These are phyloP conservation scores for Neofusicoccum laricinum DNA, from an alignment of 2,329 filamentous ascomycete species.

Conservation along the genomic window DNA sequence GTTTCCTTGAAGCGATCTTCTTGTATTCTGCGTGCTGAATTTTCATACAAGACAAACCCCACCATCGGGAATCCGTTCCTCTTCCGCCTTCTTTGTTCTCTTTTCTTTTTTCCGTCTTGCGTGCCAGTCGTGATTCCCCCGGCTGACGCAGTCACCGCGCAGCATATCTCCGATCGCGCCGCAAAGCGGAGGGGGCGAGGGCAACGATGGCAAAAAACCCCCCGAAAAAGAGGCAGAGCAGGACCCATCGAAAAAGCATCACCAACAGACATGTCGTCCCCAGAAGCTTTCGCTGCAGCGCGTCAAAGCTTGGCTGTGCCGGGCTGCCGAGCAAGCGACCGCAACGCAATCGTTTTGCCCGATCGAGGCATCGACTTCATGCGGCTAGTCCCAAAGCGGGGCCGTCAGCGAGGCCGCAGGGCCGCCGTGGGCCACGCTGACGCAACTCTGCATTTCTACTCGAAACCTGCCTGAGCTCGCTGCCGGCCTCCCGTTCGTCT, in stretches of 20 bases:
- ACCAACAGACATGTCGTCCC: neutral
- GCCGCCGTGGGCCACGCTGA: neutral
- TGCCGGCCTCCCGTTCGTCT: too few relatives aligned
- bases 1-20: neutral
- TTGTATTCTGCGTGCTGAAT: neutral
- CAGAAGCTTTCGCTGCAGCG: neutral
- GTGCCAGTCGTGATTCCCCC: too few relatives aligned
- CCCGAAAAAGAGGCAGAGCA: neutral
- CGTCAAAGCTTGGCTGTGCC: slow-evolving; percentile 10
- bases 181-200: too few relatives aligned
- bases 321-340: neutral
- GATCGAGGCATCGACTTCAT: neutral
- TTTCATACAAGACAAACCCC: neutral
- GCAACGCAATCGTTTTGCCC: neutral
- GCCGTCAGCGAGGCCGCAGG: neutral
- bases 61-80: too few relatives aligned
- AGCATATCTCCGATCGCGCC: neutral
- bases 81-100: too few relatives aligned
- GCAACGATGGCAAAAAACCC: neutral
- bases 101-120: neutral
- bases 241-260: neutral
- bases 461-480: neutral
- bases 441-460: neutral
- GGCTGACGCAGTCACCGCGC: too few relatives aligned
- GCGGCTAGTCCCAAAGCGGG: neutral